Evolutionary conservation across 129 eudicot genomes (phyloP), one percentile per base, ranked within the genome.

Genomic region (Deinandra increscens): DNA sequence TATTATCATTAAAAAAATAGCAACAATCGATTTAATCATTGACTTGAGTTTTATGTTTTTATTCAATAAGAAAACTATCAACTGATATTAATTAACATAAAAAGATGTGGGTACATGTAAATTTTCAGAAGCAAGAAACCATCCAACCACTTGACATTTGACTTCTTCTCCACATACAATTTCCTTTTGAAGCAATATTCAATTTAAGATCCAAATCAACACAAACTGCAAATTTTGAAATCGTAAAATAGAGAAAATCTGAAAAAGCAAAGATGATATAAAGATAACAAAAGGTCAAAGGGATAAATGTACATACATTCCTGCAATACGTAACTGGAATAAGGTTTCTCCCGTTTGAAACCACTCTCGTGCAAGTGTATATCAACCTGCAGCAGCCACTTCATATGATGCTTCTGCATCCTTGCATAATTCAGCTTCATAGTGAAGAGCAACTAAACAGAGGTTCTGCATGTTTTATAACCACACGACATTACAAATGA

Each of bases 271-370:
- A 56, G 64, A n/a, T n/a, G n/a, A n/a, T n/a, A n/a, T n/a, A n/a
- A n/a, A n/a, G n/a, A n/a, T n/a, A 3, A 72, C 4, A 18, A 72
- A 72, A 72, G 31, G 22, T 66, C 55, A 71, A 33, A 63, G 39
- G 73, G 77, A 60, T 41, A 45, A 13, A 56, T 62, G 69, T 29
- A 48, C 70, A 4, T 67, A 93, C 98, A 87, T 63, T 85, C 97
- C 98, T 69, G 98, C 98, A 17, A 93, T 78, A 64, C 90, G 95
- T 62, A 97, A 95, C 79, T 89, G 89, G 80, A 93, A 89, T 54
- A 93, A 74, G 53, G 89, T 83, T 76, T 93, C 98, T 80, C 97
- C 98, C 9, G 97, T 93, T 82, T 87, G 95, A 78, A 93, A 93
- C 2, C 97, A 89, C 69, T 93, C 99, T 69, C 70, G 80, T 6